These are phyloP conservation scores for Rhinocladiella mackenziei DNA, from an alignment of 2,329 filamentous ascomycete genomes.

Conservation along the genomic window DNA sequence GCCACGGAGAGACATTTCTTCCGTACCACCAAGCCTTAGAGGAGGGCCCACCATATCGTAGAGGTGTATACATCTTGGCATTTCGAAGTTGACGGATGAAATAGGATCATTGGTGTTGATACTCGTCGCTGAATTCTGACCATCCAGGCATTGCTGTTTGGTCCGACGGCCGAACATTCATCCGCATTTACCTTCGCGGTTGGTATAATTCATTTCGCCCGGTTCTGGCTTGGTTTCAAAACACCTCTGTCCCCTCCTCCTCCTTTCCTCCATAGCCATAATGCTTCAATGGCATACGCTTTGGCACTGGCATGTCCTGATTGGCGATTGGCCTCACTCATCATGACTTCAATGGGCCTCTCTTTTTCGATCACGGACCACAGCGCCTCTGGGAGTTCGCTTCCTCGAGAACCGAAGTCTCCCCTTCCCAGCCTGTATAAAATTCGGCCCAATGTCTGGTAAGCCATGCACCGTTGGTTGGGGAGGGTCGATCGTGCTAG, in stretches of 20 bases:
- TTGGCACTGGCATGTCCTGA: conserved; percentile 73
- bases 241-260: conserved; percentile 49
- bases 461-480: conserved; percentile 84
- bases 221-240: conserved; percentile 34
- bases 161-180: too few relatives aligned
- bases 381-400: conserved; percentile 68
- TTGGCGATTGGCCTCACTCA: conserved; percentile 66
- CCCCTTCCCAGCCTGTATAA: conserved; percentile 77
- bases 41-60: too few relatives aligned
- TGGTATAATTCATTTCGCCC: conserved; percentile 22
- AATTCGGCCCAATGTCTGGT: conserved; percentile 82
- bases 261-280: conserved; percentile 75
- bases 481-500: conserved; percentile 77
- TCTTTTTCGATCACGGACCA: conserved; percentile 77
- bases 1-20: too few relatives aligned
- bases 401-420: conserved; percentile 59
- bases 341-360: conserved; percentile 69
- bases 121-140: too few relatives aligned
- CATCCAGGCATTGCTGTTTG: too few relatives aligned
- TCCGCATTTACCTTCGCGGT: too few relatives aligned
- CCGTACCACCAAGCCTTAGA: too few relatives aligned
- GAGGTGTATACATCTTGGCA: too few relatives aligned
- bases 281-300: conserved; percentile 79
- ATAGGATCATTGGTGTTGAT: too few relatives aligned
- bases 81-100: too few relatives aligned